Evolutionary conservation across 345 rosid genomes (phyloP).

Genomic region (Eucalyptus decipiens): DNA sequence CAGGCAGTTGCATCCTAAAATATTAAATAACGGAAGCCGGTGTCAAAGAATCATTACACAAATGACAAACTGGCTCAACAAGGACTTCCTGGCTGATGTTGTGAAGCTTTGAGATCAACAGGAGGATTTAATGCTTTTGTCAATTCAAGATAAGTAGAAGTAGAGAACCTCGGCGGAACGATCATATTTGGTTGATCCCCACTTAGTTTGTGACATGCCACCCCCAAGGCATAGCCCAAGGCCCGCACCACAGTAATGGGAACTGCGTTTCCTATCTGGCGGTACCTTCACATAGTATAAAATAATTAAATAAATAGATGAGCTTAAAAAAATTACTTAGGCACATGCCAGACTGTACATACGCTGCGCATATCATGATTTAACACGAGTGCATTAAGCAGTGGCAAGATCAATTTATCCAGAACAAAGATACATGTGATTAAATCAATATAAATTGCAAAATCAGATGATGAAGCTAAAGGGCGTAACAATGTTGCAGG

Average conservation of each 20-base stretch:
- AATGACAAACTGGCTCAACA: background rate
- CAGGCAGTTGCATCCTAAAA: background rate
- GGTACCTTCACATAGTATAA: constrained; percentile 33
- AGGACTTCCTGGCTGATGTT: background rate
- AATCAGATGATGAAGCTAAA: background rate
- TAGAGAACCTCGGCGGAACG: constrained; percentile 68
- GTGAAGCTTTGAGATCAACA: background rate
- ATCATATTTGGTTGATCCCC: constrained; percentile 40
- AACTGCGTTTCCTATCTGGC: constrained; percentile 90
- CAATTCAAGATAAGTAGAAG: constrained; percentile 37
- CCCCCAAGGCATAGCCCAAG: constrained; percentile 64
- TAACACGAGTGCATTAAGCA: background rate
- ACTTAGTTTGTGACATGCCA: constrained; percentile 39
- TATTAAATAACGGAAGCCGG: background rate
- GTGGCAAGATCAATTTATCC: background rate
- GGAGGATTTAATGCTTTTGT: background rate
- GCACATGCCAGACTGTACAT: background rate
- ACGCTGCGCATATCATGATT: background rate
- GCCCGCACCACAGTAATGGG: constrained; percentile 76
- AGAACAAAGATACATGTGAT: background rate
- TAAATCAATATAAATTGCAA: background rate
- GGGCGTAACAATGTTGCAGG: background rate
- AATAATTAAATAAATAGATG: background rate
- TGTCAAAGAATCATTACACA: background rate
- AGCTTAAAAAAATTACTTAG: background rate